Conservation (phyloP, 169 alveolate genomes). For the Eimeria necatrix region DNA sequence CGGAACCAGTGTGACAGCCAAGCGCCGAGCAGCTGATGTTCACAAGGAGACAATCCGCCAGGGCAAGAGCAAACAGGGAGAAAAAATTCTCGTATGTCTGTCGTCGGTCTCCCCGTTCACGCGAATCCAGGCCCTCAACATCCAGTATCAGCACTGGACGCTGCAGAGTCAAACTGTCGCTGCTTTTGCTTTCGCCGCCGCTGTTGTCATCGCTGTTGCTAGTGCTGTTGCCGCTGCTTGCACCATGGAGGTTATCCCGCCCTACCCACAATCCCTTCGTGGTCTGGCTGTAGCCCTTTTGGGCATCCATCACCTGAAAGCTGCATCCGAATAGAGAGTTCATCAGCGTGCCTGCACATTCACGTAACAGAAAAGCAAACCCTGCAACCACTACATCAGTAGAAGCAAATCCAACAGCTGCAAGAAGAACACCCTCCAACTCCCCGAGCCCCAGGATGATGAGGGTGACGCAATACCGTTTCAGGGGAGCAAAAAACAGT, state of each 20-base stretch:
- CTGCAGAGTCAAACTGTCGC: neutral
- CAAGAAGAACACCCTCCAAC: neutral
- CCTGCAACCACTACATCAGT: neutral
- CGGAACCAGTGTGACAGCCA: slow-evolving; percentile 93
- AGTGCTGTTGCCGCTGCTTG: slow-evolving; percentile 18
- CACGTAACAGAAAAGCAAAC: neutral
- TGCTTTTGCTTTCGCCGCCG: neutral
- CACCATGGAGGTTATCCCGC: slow-evolving; percentile 70
- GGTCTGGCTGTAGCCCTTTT: slow-evolving; percentile 94
- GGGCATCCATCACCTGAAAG: slow-evolving; percentile 92
- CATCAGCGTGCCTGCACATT: slow-evolving; percentile 88
- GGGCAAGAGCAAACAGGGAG: slow-evolving; percentile 92
- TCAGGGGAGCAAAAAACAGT: neutral
- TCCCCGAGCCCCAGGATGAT: neutral
- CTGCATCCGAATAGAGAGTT: slow-evolving; percentile 90
- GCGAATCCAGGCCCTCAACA: slow-evolving; percentile 95
- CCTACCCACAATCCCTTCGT: slow-evolving; percentile 95
- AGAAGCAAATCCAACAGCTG: slow-evolving; percentile 31
- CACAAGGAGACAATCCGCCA: slow-evolving; percentile 93
- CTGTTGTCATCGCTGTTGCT: neutral
- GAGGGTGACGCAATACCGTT: neutral
- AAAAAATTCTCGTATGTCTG: slow-evolving; percentile 94
- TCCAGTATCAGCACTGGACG: slow-evolving; percentile 89
- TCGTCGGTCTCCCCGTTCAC: slow-evolving; percentile 93
- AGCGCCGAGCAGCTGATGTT: slow-evolving; percentile 92